Evolutionary conservation across 305 asterid genomes (phyloP).

Genomic region (Nicotiana rustica): DNA sequence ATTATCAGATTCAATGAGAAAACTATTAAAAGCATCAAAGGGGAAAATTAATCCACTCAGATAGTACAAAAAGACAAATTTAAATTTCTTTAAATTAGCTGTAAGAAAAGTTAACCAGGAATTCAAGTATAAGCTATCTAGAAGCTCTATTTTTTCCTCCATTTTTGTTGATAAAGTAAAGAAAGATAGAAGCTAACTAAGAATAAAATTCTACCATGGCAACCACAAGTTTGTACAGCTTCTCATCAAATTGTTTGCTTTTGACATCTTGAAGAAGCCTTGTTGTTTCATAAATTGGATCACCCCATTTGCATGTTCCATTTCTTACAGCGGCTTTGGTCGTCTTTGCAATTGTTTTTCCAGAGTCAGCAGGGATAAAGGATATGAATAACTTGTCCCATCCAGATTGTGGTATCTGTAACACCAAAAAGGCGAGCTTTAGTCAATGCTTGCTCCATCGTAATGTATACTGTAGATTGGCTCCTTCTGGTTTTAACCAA

Average conservation of each 20-base stretch:
- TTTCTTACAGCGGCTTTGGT: conserved; percentile 93
- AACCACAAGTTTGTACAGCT: conserved; percentile 92
- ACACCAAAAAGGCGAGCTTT: conserved; percentile 37
- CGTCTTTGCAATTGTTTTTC: conserved; percentile 88
- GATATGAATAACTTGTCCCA: conserved; percentile 98
- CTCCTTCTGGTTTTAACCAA: conserved; percentile 2
- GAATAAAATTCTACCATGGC: conserved; percentile 74
- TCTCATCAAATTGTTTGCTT: conserved; percentile 89
- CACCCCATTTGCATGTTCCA: conserved; percentile 99
- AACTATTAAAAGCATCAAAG: conserved; percentile 29
- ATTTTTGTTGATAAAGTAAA: conserved; percentile 6
- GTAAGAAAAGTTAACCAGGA: conserved; percentile 29
- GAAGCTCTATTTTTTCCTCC: neutral
- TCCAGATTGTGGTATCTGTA: conserved; percentile 94
- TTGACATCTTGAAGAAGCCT: conserved; percentile 92
- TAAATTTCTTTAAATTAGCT: conserved; percentile 11
- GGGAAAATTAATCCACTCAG: conserved; percentile 11
- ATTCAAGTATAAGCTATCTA: conserved; percentile 27
- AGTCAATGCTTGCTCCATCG: conserved; percentile 15
- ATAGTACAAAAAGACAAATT: conserved; percentile 17
- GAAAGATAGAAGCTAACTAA: neutral
- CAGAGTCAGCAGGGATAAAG: conserved; percentile 80
- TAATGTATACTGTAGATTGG: conserved; percentile 13
- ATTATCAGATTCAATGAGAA: conserved; percentile 39
- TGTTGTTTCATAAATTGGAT: conserved; percentile 98